Conservation (phyloP, 2,329 filamentous ascomycete species). For the Penicillium carneum region DNA sequence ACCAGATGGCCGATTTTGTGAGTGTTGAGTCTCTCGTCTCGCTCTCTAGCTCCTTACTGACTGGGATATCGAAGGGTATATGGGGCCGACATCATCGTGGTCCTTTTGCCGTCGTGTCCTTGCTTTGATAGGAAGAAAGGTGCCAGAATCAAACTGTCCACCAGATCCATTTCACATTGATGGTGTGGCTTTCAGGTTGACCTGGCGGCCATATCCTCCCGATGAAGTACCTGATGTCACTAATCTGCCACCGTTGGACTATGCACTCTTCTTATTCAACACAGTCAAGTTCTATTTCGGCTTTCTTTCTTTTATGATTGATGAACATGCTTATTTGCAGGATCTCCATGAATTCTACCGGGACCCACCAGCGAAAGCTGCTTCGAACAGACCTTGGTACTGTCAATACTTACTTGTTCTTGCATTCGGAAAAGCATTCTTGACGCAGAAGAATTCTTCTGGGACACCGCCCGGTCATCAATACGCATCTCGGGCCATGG, state of each 20-base stretch:
- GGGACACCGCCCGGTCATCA: slow-evolving; percentile 48
- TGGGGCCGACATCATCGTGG: slow-evolving; percentile 49
- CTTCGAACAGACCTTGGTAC: slow-evolving; percentile 56
- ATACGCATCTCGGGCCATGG: slow-evolving; percentile 52
- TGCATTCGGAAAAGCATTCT: slow-evolving; percentile 64
- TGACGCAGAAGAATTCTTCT: slow-evolving; percentile 45
- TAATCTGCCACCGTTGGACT: slow-evolving; percentile 60
- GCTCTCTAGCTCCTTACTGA: slow-evolving; percentile 5
- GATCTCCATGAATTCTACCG: slow-evolving; percentile 54
- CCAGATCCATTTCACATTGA: slow-evolving; percentile 46
- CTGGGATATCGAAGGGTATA: slow-evolving; percentile 38
- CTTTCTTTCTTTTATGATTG: slow-evolving; percentile 63
- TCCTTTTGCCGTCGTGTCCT: slow-evolving; percentile 48
- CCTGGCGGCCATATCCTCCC: slow-evolving; percentile 38
- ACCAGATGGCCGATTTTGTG: slow-evolving; percentile 43
- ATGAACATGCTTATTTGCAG: slow-evolving; percentile 56
- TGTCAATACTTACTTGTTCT: slow-evolving; percentile 63
- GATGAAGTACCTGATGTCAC: slow-evolving; percentile 43
- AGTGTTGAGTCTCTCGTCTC: slow-evolving; percentile 7
- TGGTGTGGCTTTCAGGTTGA: slow-evolving; percentile 42
- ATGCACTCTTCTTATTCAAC: slow-evolving; percentile 62
- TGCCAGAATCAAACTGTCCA: slow-evolving; percentile 43
- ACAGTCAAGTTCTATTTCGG: slow-evolving; percentile 65
- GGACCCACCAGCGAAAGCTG: slow-evolving; percentile 39
- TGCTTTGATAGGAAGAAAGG: slow-evolving; percentile 42